A percentile compares a stretch with the other conserved stretches of the same genome.
These are phyloP conservation scores for Triticum monococcum DNA, from an alignment of 176 grass and related monocot genomes.

Conservation along the genomic window DNA sequence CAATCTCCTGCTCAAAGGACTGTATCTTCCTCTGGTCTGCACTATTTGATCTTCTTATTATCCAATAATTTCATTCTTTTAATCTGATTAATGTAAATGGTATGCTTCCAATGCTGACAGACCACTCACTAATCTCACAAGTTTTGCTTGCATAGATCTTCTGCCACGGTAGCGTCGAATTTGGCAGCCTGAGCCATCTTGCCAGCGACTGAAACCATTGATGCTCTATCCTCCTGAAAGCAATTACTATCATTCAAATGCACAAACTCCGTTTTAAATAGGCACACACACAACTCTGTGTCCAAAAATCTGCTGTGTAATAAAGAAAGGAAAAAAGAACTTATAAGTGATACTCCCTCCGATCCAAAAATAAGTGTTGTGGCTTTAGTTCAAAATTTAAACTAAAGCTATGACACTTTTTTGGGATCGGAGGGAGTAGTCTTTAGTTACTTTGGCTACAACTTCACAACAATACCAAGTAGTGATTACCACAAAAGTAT, in stretches of 20 bases:
- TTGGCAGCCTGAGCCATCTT: conserved; percentile 87
- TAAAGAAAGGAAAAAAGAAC: no score
- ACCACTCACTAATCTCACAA: conserved; percentile 82
- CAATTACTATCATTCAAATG: conserved; percentile 22
- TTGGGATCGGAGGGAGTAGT: no score
- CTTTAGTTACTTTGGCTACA: no score
- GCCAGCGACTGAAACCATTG: conserved; percentile 56
- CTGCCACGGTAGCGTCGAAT: conserved; percentile 78
- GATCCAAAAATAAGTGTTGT: no score
- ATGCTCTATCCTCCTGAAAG: conserved; percentile 67
- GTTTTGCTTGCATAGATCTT: conserved; percentile 81
- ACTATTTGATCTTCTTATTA: conserved; percentile 68
- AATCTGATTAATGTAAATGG: conserved; percentile 72
- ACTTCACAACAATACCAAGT: no score
- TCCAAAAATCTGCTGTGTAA: not conserved
- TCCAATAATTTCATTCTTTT: conserved; percentile 81
- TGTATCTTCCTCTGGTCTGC: conserved; percentile 84
- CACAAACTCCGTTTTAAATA: conserved; percentile 22
- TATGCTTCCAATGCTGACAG: conserved; percentile 70
- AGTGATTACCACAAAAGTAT: no score
- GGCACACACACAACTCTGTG: not conserved
- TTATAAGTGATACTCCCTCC: no score
- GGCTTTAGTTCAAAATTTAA: no score
- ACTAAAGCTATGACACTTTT: no score
- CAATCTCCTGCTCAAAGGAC: conserved; percentile 77